Base-by-base conservation (phyloP, 768 basidiomycete genomes). In the Xerocomellus chrysenteron region DNA sequence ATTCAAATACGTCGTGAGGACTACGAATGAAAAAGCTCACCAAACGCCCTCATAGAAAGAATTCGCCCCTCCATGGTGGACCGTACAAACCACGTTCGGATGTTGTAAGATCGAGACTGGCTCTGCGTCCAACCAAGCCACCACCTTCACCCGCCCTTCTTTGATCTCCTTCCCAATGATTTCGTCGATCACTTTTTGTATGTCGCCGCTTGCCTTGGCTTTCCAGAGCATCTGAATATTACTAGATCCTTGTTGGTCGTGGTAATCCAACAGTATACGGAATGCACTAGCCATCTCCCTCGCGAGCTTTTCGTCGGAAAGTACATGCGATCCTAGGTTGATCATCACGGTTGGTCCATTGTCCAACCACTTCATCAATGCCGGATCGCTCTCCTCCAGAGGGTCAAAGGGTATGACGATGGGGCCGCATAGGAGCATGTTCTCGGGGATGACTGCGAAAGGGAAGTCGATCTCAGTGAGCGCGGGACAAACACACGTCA, bases 141-240 rank as follows among this genome's bases (percentile, higher is more conserved):
- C 33, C 33, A 35, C 13, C 33, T 13, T 62, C 3, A 63, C 49
- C 19, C 43, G 50, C 7, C 51, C 60, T 12, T 52, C 47, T 30
- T n/a, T 41, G 13, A 63, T 19, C 10, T 52, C 53, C 26, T 55
- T 37, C 13, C 53, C 52, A 6, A 53, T 21, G n/a, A 50, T 11
- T 3, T 39, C 56, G 12, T 52, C 26, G 14, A 58, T 21, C 30
- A 8, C 40, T 4, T 5, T 2, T 5, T 40, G 42, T 17, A 63
- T 17, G 5, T 46, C 24, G 1, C 39, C 43, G 0, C 33, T 28
- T 28, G 16, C 39, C 40, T 30, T 55, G 37, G 24, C 49, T 12
- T 57, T 62, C 61, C 53, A 58, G 36, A 62, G 56, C 3, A 63
- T 43, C 16, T 62, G 60, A 7, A 58, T 30, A 3, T 19, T 58